A percentile compares a stretch with the other conserved stretches of the same genome.
phyloP scores from a whole-genome alignment of 2,329 filamentous ascomycete species.

The Alternaria viburni region DNA sequence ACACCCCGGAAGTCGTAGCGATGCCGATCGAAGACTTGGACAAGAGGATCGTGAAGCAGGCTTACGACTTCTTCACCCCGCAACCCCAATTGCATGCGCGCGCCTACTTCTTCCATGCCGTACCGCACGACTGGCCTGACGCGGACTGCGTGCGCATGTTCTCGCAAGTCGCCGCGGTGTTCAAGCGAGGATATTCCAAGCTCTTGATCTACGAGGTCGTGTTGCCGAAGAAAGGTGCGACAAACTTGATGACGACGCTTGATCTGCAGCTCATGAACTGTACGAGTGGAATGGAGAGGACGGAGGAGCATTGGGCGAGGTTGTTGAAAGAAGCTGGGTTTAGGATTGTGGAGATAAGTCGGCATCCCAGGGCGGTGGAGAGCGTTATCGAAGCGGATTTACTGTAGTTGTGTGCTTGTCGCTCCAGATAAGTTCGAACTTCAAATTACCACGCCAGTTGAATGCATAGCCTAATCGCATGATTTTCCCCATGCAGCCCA shows the following conservation, averaged over 20 bases:
- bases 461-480: background rate
- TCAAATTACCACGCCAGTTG: background rate
- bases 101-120: slow-evolving; percentile 3
- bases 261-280: slow-evolving; percentile 9
- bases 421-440: background rate
- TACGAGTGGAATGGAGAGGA: slow-evolving; percentile 5
- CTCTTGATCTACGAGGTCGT: slow-evolving; percentile 7
- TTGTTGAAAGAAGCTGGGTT: background rate
- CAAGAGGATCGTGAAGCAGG: slow-evolving; percentile 3
- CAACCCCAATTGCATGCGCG: slow-evolving; percentile 3
- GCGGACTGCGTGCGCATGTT: slow-evolving; percentile 5
- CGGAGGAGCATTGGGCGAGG: slow-evolving; percentile 1
- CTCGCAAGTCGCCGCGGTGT: background rate
- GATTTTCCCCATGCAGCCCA: background rate
- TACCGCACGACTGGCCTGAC: slow-evolving; percentile 3
- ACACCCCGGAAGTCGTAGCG: slow-evolving; percentile 2
- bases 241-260: slow-evolving; percentile 3
- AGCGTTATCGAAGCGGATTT: slow-evolving; percentile 8
- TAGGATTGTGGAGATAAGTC: background rate
- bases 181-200: slow-evolving; percentile 2
- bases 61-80: slow-evolving; percentile 8
- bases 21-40: background rate
- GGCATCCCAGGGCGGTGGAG: slow-evolving; percentile 3
- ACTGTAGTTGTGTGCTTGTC: background rate
- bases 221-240: slow-evolving; percentile 3